Evolutionary conservation across 2,329 filamentous ascomycete genomes (phyloP).

Genomic region (Ceratocystis smalleyi): DNA sequence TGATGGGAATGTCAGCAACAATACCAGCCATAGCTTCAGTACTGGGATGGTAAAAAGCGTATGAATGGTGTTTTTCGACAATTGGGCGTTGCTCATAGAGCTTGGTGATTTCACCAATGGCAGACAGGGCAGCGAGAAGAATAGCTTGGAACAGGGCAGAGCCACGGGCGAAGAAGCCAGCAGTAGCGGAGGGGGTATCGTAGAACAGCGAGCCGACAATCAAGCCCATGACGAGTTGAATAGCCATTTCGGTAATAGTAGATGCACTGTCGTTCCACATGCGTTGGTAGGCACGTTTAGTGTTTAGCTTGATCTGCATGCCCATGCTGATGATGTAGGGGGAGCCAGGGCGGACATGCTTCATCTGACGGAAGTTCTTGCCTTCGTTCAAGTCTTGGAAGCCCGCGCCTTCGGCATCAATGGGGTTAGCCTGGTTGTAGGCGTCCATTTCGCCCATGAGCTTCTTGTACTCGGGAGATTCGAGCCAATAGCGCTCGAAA

Average conservation of each 20-base stretch:
- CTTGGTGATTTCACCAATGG: conserved; percentile 39
- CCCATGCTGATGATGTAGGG: conserved; percentile 41
- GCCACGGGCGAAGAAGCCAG: conserved; percentile 38
- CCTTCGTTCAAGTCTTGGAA: conserved; percentile 30
- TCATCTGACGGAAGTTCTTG: conserved; percentile 37
- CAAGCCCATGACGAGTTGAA: conserved; percentile 40
- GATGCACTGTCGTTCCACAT: conserved; percentile 37
- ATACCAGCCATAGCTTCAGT: conserved; percentile 41
- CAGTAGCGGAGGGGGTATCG: conserved; percentile 33
- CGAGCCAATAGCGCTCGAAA: conserved; percentile 38
- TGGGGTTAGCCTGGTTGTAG: conserved; percentile 33
- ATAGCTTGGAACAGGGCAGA: conserved; percentile 45
- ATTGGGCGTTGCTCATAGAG: conserved; percentile 32
- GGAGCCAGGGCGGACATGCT: conserved; percentile 38
- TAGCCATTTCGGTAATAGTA: conserved; percentile 30
- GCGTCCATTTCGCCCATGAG: conserved; percentile 34
- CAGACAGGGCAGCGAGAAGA: conserved; percentile 41
- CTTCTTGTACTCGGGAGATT: conserved; percentile 30
- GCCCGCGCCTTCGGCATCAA: conserved; percentile 27
- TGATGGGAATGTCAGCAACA: conserved; percentile 41
- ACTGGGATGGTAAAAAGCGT: conserved; percentile 36
- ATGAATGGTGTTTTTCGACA: conserved; percentile 34
- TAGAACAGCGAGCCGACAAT: conserved; percentile 49
- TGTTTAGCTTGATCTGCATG: conserved; percentile 39
- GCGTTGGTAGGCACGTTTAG: conserved; percentile 35